Percentiles rank a stretch among this genome's conserved stretches.
Conservation (phyloP, 2,329 filamentous ascomycete species). For the Chaetomiaceae sp. region DNA sequence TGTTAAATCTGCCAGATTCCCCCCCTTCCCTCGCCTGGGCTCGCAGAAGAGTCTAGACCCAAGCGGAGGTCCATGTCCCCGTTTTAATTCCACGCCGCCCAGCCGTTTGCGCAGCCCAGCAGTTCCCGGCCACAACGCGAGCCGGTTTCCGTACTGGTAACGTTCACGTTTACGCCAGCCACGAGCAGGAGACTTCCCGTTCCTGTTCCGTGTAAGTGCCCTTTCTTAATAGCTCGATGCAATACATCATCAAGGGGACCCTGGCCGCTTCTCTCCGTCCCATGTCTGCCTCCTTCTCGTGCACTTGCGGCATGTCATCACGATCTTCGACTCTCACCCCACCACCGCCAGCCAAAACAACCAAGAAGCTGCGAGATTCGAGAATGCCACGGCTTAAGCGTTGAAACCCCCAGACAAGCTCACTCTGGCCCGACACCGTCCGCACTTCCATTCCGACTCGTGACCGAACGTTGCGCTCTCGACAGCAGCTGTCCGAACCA, state of each 20-base stretch:
- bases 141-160: slow-evolving; percentile 9
- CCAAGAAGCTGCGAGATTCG: slow-evolving; percentile 18
- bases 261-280: slow-evolving; percentile 19
- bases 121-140: slow-evolving; percentile 7
- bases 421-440: too few relatives aligned
- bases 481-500: too few relatives aligned
- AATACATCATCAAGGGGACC: slow-evolving; percentile 8
- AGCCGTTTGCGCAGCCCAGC: background rate
- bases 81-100: slow-evolving; percentile 12
- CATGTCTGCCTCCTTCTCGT: slow-evolving; percentile 17
- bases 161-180: background rate
- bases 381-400: slow-evolving; percentile 24
- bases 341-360: slow-evolving; percentile 12
- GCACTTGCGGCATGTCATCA: slow-evolving; percentile 25
- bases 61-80: slow-evolving; percentile 1
- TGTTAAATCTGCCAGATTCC: background rate
- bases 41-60: slow-evolving; percentile 9
- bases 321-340: slow-evolving; percentile 22
- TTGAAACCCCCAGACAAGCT: slow-evolving; percentile 14
- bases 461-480: too few relatives aligned
- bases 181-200: background rate
- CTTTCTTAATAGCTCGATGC: slow-evolving; percentile 14
- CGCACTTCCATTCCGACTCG: too few relatives aligned
- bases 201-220: slow-evolving; percentile 12
- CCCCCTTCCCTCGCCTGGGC: too few relatives aligned